Percentiles rank a stretch among this genome's conserved stretches.
These are phyloP conservation scores for Fraxinus pennsylvanica DNA, from an alignment of 257 asterid genomes.

Conservation along the genomic window DNA sequence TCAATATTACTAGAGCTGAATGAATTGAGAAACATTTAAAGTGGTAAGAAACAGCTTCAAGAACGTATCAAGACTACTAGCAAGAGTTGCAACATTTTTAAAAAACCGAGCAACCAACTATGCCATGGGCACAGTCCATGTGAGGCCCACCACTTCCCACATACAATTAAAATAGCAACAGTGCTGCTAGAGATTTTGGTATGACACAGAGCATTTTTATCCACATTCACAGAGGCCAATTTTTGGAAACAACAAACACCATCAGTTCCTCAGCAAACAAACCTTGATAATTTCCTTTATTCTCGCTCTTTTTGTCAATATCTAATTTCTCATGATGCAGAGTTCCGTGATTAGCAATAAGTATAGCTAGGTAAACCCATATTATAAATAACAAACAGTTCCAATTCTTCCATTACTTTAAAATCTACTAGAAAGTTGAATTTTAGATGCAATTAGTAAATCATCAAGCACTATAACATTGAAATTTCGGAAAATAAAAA, in stretches of 20 bases:
- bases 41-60: neutral
- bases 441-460: slow-evolving; percentile 16
- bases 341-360: slow-evolving; percentile 18
- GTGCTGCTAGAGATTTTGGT: neutral
- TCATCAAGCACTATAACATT: slow-evolving; percentile 4
- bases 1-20: neutral
- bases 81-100: neutral
- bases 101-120: neutral
- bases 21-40: neutral
- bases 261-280: slow-evolving; percentile 2
- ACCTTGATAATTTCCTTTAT: neutral
- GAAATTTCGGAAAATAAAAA: slow-evolving; percentile 10
- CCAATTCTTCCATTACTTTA: neutral
- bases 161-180: slow-evolving; percentile 1
- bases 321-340: neutral
- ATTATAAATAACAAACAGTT: slow-evolving; percentile 17
- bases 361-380: neutral
- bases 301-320: neutral
- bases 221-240: neutral
- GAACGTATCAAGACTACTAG: neutral
- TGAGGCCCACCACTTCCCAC: neutral
- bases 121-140: neutral
- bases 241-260: neutral
- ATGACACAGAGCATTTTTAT: neutral
- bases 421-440: slow-evolving; percentile 15